A percentile compares a stretch with the other conserved stretches of the same genome.
These are phyloP conservation scores for Meyerozyma smithsonii DNA, from an alignment of 1,139 yeast genomes.

Conservation along the genomic window DNA sequence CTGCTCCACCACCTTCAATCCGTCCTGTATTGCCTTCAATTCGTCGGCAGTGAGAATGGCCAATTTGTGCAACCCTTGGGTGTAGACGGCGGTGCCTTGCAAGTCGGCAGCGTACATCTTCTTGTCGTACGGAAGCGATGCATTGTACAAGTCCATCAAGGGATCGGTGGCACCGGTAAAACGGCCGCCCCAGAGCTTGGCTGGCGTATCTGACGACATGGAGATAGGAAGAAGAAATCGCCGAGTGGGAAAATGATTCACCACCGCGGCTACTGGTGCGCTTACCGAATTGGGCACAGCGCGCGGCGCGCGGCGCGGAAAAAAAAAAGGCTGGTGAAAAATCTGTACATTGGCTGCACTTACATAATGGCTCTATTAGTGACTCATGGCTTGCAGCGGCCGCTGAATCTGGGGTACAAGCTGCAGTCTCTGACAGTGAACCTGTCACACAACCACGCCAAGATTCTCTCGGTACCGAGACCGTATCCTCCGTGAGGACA, in stretches of 20 bases:
- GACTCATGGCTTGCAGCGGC: conserved; percentile 87
- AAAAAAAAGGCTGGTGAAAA: background rate
- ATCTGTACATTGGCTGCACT: too few relatives aligned
- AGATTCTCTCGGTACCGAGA: conserved; percentile 93
- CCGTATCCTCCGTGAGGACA: conserved; percentile 99
- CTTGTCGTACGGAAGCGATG: conserved; percentile 92
- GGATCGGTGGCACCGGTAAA: conserved; percentile 97
- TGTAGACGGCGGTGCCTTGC: conserved; percentile 90
- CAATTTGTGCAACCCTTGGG: conserved; percentile 76
- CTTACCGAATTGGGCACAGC: conserved; percentile 1
- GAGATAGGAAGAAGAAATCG: background rate
- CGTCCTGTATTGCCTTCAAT: conserved; percentile 72
- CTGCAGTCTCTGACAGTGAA: conserved; percentile 98
- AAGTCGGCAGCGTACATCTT: conserved; percentile 92
- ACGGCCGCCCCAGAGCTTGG: conserved; percentile 97
- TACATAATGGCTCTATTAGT: conserved; percentile 2
- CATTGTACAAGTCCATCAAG: conserved; percentile 93
- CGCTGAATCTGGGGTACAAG: conserved; percentile 94
- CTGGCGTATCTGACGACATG: conserved; percentile 35
- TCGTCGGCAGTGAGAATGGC: conserved; percentile 72
- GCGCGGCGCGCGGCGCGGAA: too few relatives aligned
- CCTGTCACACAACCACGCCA: conserved; percentile 97
- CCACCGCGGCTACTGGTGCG: conserved; percentile 1
- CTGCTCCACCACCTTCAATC: conserved; percentile 60
- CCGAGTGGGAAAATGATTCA: background rate